Base-by-base conservation (phyloP, 1,284 basidiomycete genomes). In the Leccinum angustisporum region DNA sequence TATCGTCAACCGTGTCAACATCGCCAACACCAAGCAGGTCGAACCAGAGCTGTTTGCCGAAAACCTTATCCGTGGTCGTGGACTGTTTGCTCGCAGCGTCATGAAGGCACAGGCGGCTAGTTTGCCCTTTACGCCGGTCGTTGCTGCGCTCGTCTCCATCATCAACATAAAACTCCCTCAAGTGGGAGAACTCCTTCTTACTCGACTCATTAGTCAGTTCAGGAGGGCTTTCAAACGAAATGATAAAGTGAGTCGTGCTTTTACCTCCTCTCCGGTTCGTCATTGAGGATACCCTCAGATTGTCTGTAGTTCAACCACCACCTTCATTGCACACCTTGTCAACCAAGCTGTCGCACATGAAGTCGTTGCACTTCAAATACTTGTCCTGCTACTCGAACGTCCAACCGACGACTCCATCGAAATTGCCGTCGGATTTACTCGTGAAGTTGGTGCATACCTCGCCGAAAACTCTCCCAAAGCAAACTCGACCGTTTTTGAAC, bases 321-420 rank as follows among this genome's bases (percentile, higher is more conserved):
- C 93, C 0, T 99, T 99, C 78, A 89, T 99, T 63, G 97, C 91
- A 2, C 97, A 99, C 71, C 87, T 99, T 55, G 94, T 97, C 75
- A 99, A 99, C 74, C 97, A 99, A 79, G 84, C 86, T 27, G 91
- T 99, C 40, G 95, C 94, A 0, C 92, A 97, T 70, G 96, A 98
- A 76, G 87, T 98, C 59, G 87, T 98, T 58, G 95, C 95, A 0
- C 88, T 99, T 14, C 92, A 98, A 78, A 95, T 98, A 65, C 88
- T 99, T 33, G 88, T 98, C 30, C 85, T 99, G 14, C 86, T 98
- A 13, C 88, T 99, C 16, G 95, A 98, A 73, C 88, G 92, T 21
- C 97, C 97, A 0, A 98, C 97, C 0, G 96, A 98, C 71, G 97
- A 98, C 77, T 95, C 94, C 4, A 97, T 99, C 68, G 97, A 99